Evolutionary conservation across 2,329 filamentous ascomycete species (phyloP), one percentile per base, ranked within the genome.

Genomic region (Claviceps arundinis): DNA sequence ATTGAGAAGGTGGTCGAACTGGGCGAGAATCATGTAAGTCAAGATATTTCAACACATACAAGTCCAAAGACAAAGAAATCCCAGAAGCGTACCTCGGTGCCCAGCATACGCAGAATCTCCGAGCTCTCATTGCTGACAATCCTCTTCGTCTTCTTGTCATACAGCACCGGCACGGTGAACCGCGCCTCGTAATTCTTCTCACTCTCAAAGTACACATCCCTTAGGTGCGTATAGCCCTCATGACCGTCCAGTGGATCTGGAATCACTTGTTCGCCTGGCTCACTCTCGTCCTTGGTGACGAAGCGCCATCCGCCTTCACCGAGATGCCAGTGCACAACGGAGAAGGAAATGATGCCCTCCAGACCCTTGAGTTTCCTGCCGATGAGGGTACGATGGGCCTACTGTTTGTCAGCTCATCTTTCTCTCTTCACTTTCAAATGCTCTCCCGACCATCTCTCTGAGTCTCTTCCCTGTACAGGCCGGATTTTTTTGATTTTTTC

Each of bases 291-390:
- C 2, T 77, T 53, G 1, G 81, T 85, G 5, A 78, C 78, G 67
- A 96, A 96, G 49, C 87, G 84, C 90, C 90, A 96, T 56, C 89
- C 81, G 37, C 74, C 72, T 46, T 81, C 65, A 30, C 68, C 76
- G 72, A 97, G 81, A 61, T 95, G 84, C 91, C 90, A 97, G 70
- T 96, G 90, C 50, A 96, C 90, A n/a, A 80, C 81, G 0, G 88
- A 93, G 59, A 74, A 80, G 19, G 77, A 76, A 59, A 98, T 83
- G 58, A 93, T 77, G 52, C 94, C 84, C 61, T 97, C 87, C 0
- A 98, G 76, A 0, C 91, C 93, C 73, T 97, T 98, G 62, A 98
- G 77, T 66, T 89, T 85, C 54, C 91, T 80, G 2, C 87, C 85
- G 59, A 97, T 95, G 58, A 97, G 75, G 0, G 89, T 85, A 44